Base-by-base conservation (phyloP, 352 stramenopile genomes). In the Globisporangium spinosum region DNA sequence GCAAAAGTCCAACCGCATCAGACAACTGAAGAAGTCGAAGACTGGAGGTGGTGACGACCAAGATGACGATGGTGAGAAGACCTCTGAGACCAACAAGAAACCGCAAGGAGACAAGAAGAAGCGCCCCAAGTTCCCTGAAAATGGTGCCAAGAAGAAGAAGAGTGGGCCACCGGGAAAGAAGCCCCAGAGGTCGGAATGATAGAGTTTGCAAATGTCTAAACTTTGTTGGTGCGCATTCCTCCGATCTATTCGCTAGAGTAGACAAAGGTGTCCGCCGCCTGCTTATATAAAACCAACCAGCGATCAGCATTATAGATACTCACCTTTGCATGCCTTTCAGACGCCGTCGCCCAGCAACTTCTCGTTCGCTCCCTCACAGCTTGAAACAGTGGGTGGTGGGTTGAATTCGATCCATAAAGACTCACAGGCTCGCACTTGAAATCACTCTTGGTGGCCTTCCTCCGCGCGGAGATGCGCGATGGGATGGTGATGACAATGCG, bases 1-100 rank as follows among this genome's bases (percentile, higher is more conserved):
- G n/a, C 79, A 96, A 66, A 94, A 93, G 74, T 74, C 82, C 55
- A 83, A 94, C 64, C 90, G 84, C 43, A 53, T 83, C 22, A 74
- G 78, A 47, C 77, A 90, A 69, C 77, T 85, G 49, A 89, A 90
- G 38, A 67, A 47, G 9, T n/a, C 34, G 17, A 47, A 53, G 23
- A 25, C 56, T n/a, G 45, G 22, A 22, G 25, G 22, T 10, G 20
- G 29, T 10, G 51, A 7, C 10, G 58, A 51, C 25, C n/a, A 62
- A 25, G 34, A 34, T 10, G 32, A 49, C 15, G 29, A 15, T 20
- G 4, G 13, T 10, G 59, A 27, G 34, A 27, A 58, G 22, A n/a
- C 17, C 23, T 3, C 22, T 32, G 4, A 47, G 17, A 17, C n/a
- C 23, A 47, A 13, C 35, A 45, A 45, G 12, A 45, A 49, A 40